Base-by-base conservation (phyloP, 2,329 filamentous ascomycete genomes). In the Penicillium sp. region DNA sequence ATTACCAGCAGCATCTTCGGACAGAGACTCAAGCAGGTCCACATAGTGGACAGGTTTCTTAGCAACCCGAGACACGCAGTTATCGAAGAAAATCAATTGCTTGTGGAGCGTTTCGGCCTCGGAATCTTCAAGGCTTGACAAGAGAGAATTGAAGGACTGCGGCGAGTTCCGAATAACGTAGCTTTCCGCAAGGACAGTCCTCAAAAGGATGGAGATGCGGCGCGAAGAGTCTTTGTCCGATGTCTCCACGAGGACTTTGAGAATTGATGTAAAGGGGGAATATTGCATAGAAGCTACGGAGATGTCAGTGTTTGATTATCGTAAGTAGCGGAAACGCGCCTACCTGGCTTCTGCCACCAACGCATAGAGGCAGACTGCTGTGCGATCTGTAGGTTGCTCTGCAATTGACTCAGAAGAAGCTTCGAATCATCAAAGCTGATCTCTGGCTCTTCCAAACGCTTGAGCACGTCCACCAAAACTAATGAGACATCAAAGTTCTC, bases 401-500 rank as follows among this genome's bases (percentile, higher is more conserved):
- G 85, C 25, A 96, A 74, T 68, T 95, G 88, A 61, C 91, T 81
- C 8, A 87, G 68, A 20, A 81, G 75, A 41, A 91, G 73, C 1
- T 77, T 77, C 43, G 76, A 69, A 41, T 81, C 75, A 37, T 78
- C 75, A 2, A 75, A 69, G 13, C 77, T 73, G 13, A 66, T 35
- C 12, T 60, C 60, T 1, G 56, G 44, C 12, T 78, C 69, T 38
- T 86, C 81, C 8, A 89, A 69, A 28, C 78, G 77, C 48, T 80
- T 76, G 40, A 97, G 73, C 1, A 84, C 80, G 50, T 83, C 81
- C 6, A 86, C 83, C 13, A 98, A 77, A 18, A 87, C 79, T 0
- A 86, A 75, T 0, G 92, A 93, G 3, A 95, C 86, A 63, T 97
- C 93, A 62, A 96, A 93, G 57, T 87, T 93, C 59, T 90, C 87